Evolutionary conservation across 2,329 filamentous ascomycete genomes (phyloP).

Genomic region (Colletotrichum nymphaeae): DNA sequence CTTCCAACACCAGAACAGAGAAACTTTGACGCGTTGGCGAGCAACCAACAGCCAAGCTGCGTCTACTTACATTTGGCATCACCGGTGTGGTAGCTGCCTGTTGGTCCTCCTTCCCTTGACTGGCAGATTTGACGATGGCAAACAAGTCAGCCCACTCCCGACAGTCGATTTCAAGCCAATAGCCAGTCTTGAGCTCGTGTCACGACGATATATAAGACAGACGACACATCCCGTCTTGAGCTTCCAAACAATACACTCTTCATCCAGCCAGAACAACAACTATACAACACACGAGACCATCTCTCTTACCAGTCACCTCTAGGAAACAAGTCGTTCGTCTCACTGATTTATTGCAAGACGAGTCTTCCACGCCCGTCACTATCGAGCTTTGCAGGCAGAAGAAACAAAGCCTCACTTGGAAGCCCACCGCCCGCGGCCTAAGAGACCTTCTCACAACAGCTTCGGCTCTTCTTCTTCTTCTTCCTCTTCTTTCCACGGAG

Average conservation of each 20-base stretch:
- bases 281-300: not conserved
- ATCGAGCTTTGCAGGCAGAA: not conserved
- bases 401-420: not conserved
- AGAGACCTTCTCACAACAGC: not conserved
- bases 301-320: not conserved
- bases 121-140: constrained; percentile 37
- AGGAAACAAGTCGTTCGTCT: not conserved
- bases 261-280: constrained; percentile 13
- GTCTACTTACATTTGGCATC: constrained; percentile 35
- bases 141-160: constrained; percentile 37
- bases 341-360: not conserved
- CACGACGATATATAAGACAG: constrained; percentile 37
- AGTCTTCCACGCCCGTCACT: not conserved
- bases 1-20: constrained; percentile 18
- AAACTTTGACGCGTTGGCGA: constrained; percentile 32
- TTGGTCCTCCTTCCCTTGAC: constrained; percentile 28
- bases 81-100: constrained; percentile 34
- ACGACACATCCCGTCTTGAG: constrained; percentile 15
- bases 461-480: not conserved
- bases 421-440: not conserved
- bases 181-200: constrained; percentile 33
- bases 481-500: not conserved
- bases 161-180: constrained; percentile 35
- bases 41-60: constrained; percentile 36
- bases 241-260: constrained; percentile 10